These are phyloP conservation scores for Fraxinus americana DNA, from an alignment of 257 asterid genomes.

Conservation along the genomic window DNA sequence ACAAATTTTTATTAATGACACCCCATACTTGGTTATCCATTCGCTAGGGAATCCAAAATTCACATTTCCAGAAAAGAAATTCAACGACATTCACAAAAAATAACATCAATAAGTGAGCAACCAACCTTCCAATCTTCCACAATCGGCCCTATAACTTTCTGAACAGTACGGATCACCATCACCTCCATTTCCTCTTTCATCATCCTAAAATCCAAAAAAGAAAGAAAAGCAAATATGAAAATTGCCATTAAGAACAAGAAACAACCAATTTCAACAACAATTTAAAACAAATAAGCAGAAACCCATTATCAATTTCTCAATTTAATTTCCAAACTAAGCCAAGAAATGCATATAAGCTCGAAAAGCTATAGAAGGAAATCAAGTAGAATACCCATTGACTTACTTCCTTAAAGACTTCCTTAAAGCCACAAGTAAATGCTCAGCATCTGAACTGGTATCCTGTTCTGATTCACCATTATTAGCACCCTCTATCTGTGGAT, in stretches of 20 bases:
- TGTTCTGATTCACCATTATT: neutral
- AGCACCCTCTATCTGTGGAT: no score
- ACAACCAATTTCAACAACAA: no score
- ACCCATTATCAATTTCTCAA: neutral
- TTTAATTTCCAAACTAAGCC: neutral
- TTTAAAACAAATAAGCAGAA: neutral
- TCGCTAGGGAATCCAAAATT: no score
- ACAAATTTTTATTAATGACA: no score
- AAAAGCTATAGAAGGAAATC: neutral
- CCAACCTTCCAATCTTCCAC: no score
- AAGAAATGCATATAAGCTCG: neutral
- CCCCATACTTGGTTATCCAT: no score
- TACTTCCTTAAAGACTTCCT: neutral
- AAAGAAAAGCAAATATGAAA: neutral
- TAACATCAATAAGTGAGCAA: no score
- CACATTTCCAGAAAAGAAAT: no score
- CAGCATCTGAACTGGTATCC: neutral
- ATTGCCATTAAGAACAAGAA: neutral
- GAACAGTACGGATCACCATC: conserved; percentile 5
- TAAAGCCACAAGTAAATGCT: neutral
- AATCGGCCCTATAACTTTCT: neutral
- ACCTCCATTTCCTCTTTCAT: conserved; percentile 5
- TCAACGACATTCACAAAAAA: no score
- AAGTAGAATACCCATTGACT: neutral
- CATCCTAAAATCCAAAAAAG: neutral